These are phyloP conservation scores for Limnanthes douglasii DNA, from an alignment of 345 rosid genomes.

Conservation along the genomic window DNA sequence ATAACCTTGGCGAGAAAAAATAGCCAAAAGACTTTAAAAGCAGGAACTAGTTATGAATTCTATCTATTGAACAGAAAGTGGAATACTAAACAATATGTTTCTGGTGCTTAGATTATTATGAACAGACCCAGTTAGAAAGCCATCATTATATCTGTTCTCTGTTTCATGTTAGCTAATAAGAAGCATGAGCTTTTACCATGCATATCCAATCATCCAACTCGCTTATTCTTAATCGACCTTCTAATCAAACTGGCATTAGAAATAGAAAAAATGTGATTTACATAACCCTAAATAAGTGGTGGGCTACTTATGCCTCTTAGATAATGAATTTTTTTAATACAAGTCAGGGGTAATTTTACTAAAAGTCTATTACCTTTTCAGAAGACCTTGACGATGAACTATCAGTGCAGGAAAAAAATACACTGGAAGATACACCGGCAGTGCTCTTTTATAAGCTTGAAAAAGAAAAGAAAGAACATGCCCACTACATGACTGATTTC, in stretches of 20 bases:
- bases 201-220: neutral
- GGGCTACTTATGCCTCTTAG: no score
- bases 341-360: no score
- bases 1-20: no score
- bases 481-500: constrained; percentile 54
- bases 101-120: neutral
- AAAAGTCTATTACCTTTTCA: constrained; percentile 48
- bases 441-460: constrained; percentile 76
- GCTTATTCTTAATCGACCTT: no score
- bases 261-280: no score
- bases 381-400: constrained; percentile 80
- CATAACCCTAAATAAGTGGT: no score
- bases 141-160: neutral
- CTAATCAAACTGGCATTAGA: no score
- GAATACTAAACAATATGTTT: neutral
- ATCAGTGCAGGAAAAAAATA: constrained; percentile 82
- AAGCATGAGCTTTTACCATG: neutral
- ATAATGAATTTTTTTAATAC: no score
- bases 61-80: neutral
- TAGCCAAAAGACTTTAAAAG: no score
- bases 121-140: neutral
- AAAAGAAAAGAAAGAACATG: constrained; percentile 52
- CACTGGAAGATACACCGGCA: constrained; percentile 88
- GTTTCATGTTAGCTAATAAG: neutral
- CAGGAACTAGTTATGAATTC: no score